A percentile compares a stretch with the other conserved stretches of the same genome.
Conservation (phyloP, 306 rosid species). For the Inga laurina region DNA sequence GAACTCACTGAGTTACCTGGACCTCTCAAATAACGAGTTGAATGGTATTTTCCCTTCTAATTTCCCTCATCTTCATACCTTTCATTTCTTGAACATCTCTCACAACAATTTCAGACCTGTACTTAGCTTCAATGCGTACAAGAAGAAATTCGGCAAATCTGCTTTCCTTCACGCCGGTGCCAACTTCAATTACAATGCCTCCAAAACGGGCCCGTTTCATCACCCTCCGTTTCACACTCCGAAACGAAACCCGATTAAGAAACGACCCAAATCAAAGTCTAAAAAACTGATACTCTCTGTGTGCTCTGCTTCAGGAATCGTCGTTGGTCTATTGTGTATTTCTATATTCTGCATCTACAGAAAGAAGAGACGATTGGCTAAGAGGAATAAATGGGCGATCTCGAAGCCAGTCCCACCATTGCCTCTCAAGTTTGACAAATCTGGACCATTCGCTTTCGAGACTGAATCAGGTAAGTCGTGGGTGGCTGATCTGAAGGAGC, state of each 20-base stretch:
- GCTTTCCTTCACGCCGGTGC: slow-evolving; percentile 65
- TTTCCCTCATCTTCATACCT: slow-evolving; percentile 54
- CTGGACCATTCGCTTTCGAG: slow-evolving; percentile 88
- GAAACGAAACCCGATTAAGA: not conserved
- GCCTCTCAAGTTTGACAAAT: slow-evolving; percentile 58
- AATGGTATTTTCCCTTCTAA: slow-evolving; percentile 71
- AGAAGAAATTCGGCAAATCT: slow-evolving; percentile 42
- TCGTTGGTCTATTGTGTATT: slow-evolving; percentile 30
- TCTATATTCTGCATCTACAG: slow-evolving; percentile 27
- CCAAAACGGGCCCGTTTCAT: slow-evolving; percentile 28
- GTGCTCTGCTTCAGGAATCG: slow-evolving; percentile 38
- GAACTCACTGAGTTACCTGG: slow-evolving; percentile 54
- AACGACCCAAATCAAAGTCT: slow-evolving; percentile 29
- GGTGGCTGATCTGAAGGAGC: slow-evolving; percentile 81
- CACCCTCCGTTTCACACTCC: too few species aligned
- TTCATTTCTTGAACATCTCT: slow-evolving; percentile 63
- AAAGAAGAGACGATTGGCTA: slow-evolving; percentile 34
- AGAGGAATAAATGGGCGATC: slow-evolving; percentile 79
- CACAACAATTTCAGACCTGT: slow-evolving; percentile 52
- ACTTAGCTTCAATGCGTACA: slow-evolving; percentile 21
- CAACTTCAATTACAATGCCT: slow-evolving; percentile 29
- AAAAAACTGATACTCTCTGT: slow-evolving; percentile 38
- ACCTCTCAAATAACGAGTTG: slow-evolving; percentile 64
- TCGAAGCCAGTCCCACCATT: slow-evolving; percentile 58
- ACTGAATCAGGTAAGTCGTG: slow-evolving; percentile 83